A percentile compares a stretch with the other conserved stretches of the same genome.
Evolutionary conservation across 305 asterid species (phyloP).

Genomic region (Andrographis paniculata): DNA sequence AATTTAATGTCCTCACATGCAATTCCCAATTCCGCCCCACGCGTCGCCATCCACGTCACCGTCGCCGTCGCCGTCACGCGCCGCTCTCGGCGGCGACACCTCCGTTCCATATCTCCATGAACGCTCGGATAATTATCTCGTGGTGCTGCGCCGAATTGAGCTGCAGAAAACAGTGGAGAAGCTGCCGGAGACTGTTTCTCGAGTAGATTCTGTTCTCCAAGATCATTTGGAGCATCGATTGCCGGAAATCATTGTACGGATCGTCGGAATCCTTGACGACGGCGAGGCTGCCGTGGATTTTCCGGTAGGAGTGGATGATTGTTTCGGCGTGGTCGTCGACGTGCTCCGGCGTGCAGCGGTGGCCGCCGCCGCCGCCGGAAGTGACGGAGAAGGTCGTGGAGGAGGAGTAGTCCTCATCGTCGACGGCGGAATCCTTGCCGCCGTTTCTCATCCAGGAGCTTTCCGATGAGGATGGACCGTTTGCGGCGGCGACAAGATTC

Average conservation of each 20-base stretch:
- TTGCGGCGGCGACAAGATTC: not conserved
- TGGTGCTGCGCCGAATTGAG: conserved; percentile 37
- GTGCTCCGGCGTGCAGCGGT: not conserved
- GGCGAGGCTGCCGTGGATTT: conserved; percentile 46
- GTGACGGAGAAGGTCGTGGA: conserved; percentile 22
- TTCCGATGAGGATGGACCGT: conserved; percentile 21
- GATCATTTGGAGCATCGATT: conserved; percentile 74
- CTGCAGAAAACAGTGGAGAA: conserved; percentile 41
- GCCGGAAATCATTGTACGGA: conserved; percentile 60
- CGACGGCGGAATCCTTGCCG: conserved; percentile 10
- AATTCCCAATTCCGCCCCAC: too few species aligned
- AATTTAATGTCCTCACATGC: too few species aligned
- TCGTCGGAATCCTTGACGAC: conserved; percentile 57
- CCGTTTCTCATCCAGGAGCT: conserved; percentile 15
- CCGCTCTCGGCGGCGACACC: not conserved
- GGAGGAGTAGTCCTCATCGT: conserved; percentile 23
- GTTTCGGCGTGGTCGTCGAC: conserved; percentile 6
- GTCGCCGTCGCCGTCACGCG: too few species aligned
- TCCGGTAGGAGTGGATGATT: conserved; percentile 19
- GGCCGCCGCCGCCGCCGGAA: conserved; percentile 9
- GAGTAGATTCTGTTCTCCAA: conserved; percentile 46
- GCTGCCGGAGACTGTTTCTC: conserved; percentile 46
- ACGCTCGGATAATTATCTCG: conserved; percentile 33
- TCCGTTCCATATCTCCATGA: conserved; percentile 23
- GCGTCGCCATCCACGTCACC: too few species aligned